Conservation (phyloP, 805 yeast genomes). For the Yarrowia sp. region DNA sequence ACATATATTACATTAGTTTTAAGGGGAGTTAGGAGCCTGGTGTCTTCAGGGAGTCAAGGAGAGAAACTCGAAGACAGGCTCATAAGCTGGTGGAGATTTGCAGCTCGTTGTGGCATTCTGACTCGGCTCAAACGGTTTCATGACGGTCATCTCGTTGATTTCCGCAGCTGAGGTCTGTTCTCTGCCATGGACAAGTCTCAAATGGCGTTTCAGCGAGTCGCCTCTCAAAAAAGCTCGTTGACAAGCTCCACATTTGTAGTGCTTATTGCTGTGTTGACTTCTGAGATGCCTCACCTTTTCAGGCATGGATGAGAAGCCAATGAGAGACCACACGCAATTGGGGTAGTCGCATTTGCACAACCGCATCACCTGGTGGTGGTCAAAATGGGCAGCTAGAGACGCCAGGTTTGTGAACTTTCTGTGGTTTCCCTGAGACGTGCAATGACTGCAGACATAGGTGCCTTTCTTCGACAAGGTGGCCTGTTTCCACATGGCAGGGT, state of each 20-base stretch:
- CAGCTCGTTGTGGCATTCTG: not conserved
- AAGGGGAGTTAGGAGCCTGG: too few species aligned
- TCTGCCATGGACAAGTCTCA: constrained; percentile 5
- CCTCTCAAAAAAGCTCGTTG: constrained; percentile 7
- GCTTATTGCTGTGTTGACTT: constrained; percentile 22
- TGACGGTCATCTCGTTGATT: constrained; percentile 7
- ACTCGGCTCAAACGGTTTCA: not conserved
- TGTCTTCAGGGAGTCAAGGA: not conserved
- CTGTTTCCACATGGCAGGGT: constrained; percentile 24
- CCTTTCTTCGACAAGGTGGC: constrained; percentile 24
- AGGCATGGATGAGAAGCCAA: constrained; percentile 17
- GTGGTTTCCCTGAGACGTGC: constrained; percentile 2
- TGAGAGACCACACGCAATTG: constrained; percentile 14
- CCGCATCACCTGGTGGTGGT: not conserved
- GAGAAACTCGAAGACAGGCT: constrained; percentile 2
- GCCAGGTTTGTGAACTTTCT: constrained; percentile 6
- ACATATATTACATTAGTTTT: too few species aligned
- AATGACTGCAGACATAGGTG: constrained; percentile 32
- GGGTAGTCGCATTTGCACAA: constrained; percentile 19
- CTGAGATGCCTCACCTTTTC: constrained; percentile 16
- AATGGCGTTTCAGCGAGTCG: constrained; percentile 24
- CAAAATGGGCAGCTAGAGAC: constrained; percentile 20
- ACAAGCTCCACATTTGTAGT: constrained; percentile 5
- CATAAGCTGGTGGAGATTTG: not conserved
- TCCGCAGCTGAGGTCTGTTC: constrained; percentile 7